Evolutionary conservation across 495 filamentous ascomycete genomes (phyloP).

Genomic region (Neurospora intermedia): DNA sequence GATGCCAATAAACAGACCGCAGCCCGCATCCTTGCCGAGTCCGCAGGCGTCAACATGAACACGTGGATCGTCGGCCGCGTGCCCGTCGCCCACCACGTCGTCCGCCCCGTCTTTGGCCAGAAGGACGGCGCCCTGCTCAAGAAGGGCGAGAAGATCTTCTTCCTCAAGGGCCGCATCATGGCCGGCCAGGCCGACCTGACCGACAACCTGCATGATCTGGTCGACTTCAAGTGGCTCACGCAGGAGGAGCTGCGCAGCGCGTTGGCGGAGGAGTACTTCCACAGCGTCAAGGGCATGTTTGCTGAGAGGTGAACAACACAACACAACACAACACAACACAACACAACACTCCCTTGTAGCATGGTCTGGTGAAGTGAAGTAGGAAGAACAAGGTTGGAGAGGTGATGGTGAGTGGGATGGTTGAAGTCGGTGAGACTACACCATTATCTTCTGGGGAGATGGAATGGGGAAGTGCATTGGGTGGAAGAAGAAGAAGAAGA

Average conservation of each 20-base stretch:
- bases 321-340: too few species aligned
- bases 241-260: constrained; percentile 71
- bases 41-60: constrained; percentile 93
- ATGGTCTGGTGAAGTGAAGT: too few species aligned
- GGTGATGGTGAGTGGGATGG: neutral
- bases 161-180: constrained; percentile 92
- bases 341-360: neutral
- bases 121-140: constrained; percentile 20
- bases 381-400: neutral
- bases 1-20: constrained; percentile 50
- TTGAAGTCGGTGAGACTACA: neutral
- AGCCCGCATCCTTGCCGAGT: constrained; percentile 59
- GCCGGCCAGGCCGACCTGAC: constrained; percentile 81
- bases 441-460: neutral
- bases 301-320: constrained; percentile 33
- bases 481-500: neutral
- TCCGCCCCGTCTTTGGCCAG: constrained; percentile 29
- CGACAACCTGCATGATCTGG: constrained; percentile 57
- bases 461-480: neutral
- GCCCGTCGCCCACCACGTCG: constrained; percentile 70
- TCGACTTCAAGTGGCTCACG: constrained; percentile 85
- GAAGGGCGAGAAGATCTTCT: constrained; percentile 76
- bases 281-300: constrained; percentile 68
- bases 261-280: constrained; percentile 56
- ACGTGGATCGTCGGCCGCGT: constrained; percentile 93